Percentiles rank a stretch among this genome's conserved stretches.
These are phyloP conservation scores for Trametes hirsuta DNA, from an alignment of 1,284 basidiomycete genomes.

Conservation along the genomic window DNA sequence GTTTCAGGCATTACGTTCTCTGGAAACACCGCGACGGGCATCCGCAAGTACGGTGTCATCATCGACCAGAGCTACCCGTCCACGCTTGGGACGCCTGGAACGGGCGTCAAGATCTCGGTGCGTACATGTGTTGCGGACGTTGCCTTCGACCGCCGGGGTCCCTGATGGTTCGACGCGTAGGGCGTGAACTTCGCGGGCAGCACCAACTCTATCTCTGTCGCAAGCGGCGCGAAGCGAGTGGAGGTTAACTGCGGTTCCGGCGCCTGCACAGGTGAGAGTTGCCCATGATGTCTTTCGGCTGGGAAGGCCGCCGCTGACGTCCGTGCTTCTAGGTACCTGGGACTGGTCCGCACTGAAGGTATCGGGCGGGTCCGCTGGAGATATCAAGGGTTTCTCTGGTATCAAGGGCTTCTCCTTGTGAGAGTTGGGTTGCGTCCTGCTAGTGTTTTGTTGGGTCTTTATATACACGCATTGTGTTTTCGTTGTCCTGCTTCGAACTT, in stretches of 20 bases:
- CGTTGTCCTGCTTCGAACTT: not conserved
- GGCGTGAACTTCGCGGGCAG: slow-evolving; percentile 35
- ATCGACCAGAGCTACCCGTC: slow-evolving; percentile 45
- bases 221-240: slow-evolving; percentile 32
- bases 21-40: slow-evolving; percentile 32
- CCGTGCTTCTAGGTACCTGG: slow-evolving; percentile 46
- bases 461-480: not conserved
- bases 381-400: slow-evolving; percentile 39
- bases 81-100: slow-evolving; percentile 41
- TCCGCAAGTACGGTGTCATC: slow-evolving; percentile 40
- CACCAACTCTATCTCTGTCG: slow-evolving; percentile 32
- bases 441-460: not conserved
- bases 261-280: slow-evolving; percentile 32
- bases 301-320: not conserved
- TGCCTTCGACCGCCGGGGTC: not conserved
- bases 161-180: slow-evolving; percentile 9
- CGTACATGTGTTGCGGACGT: not conserved
- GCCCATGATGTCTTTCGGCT: not conserved
- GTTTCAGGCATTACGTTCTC: slow-evolving; percentile 43
- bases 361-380: slow-evolving; percentile 45
- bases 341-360: slow-evolving; percentile 51
- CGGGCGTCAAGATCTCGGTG: slow-evolving; percentile 35
- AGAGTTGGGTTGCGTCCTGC: not conserved
- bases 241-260: slow-evolving; percentile 37
- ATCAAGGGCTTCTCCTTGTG: slow-evolving; percentile 40